These are phyloP conservation scores for Pyronema omphalodes DNA, from an alignment of 495 filamentous ascomycete species.

Conservation along the genomic window DNA sequence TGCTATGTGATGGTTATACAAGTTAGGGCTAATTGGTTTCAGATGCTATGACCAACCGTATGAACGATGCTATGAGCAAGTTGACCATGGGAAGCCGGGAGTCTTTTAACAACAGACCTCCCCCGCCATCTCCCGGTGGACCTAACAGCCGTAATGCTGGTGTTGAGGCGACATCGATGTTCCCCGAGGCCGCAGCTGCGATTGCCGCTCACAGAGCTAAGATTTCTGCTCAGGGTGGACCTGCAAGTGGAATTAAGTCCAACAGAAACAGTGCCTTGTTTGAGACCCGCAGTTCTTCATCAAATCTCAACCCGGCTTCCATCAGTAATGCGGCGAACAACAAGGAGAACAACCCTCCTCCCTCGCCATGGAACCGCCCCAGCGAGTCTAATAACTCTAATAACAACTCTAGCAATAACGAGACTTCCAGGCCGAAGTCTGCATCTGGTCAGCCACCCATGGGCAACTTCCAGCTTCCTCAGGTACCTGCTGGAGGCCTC, in stretches of 20 bases:
- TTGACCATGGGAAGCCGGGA: slow-evolving; percentile 70
- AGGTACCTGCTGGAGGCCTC: slow-evolving; percentile 53
- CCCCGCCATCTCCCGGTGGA: slow-evolving; percentile 41
- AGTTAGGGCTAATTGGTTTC: slow-evolving; percentile 11
- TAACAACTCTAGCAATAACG: slow-evolving; percentile 25
- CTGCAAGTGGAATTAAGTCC: slow-evolving; percentile 56
- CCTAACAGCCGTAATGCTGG: slow-evolving; percentile 77
- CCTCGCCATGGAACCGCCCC: slow-evolving; percentile 59
- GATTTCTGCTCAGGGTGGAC: slow-evolving; percentile 80
- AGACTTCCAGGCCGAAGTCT: slow-evolving; percentile 66
- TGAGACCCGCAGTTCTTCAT: slow-evolving; percentile 60
- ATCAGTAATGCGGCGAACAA: slow-evolving; percentile 24
- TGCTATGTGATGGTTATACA: background rate
- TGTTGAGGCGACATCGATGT: slow-evolving; percentile 90
- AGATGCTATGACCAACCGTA: slow-evolving; percentile 95
- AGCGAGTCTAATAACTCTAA: slow-evolving; percentile 24
- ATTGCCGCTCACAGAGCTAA: slow-evolving; percentile 96
- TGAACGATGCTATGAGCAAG: slow-evolving; percentile 97
- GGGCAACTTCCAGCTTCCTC: slow-evolving; percentile 84
- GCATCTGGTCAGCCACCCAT: slow-evolving; percentile 77
- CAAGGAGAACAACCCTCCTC: slow-evolving; percentile 39
- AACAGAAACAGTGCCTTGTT: slow-evolving; percentile 83
- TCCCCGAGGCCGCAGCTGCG: slow-evolving; percentile 90
- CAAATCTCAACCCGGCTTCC: slow-evolving; percentile 41
- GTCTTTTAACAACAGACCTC: slow-evolving; percentile 58